Evolutionary conservation across 495 filamentous ascomycete genomes (phyloP).

Genomic region (Emericellopsis terricola): DNA sequence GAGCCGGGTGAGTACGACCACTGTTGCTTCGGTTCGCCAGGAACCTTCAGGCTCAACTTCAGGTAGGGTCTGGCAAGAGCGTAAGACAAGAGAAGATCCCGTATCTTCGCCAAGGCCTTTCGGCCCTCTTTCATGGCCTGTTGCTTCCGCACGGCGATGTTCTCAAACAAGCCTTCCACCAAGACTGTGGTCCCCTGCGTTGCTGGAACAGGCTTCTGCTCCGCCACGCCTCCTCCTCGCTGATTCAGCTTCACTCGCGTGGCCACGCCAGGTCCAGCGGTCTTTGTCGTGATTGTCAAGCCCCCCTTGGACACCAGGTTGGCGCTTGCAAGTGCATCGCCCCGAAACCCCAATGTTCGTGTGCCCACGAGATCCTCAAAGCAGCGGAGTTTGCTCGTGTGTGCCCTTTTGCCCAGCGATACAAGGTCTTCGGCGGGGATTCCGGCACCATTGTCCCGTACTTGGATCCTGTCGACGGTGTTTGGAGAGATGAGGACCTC

Average conservation of each 20-base stretch:
- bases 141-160: constrained; percentile 59
- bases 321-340: constrained; percentile 67
- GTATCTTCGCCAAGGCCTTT: constrained; percentile 46
- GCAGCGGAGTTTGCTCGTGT: constrained; percentile 71
- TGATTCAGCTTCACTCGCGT: constrained; percentile 26
- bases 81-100: constrained; percentile 54
- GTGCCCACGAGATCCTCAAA: constrained; percentile 58
- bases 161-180: constrained; percentile 47
- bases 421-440: constrained; percentile 55
- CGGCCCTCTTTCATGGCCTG: constrained; percentile 37
- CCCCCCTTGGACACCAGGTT: constrained; percentile 42
- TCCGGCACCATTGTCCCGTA: constrained; percentile 80
- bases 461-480: constrained; percentile 64
- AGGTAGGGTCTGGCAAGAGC: constrained; percentile 49
- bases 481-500: constrained; percentile 58
- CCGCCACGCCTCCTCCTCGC: constrained; percentile 18
- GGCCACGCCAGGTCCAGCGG: constrained; percentile 43
- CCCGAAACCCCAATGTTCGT: constrained; percentile 68
- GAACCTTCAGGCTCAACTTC: constrained; percentile 47
- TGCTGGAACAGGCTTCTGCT: constrained; percentile 32
- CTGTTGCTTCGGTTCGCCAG: constrained; percentile 39
- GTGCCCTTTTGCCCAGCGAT: constrained; percentile 46
- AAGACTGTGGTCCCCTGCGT: constrained; percentile 67
- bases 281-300: constrained; percentile 51
- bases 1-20: too few species aligned